phyloP scores from a whole-genome alignment of 192 early-diverging fungal genomes.

The Backusella macrospora region DNA sequence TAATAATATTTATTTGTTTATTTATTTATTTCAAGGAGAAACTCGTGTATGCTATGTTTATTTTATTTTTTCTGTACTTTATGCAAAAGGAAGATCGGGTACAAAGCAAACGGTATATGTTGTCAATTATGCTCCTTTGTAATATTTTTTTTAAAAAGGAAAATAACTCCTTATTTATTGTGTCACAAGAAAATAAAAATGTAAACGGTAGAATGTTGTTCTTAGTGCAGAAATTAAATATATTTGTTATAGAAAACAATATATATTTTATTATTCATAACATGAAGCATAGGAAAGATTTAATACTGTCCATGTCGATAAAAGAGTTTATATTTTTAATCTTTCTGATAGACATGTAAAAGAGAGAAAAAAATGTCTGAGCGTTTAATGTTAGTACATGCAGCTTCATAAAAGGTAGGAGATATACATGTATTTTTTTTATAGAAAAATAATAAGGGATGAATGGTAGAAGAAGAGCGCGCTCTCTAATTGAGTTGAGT shows the following conservation, averaged over 20 bases:
- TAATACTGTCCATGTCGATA: not conserved
- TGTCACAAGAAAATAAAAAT: not conserved
- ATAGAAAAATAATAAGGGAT: not conserved
- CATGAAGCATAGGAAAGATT: not conserved
- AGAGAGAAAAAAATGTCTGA: not conserved
- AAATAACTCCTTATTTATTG: not conserved
- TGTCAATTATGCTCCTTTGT: slow-evolving; percentile 9
- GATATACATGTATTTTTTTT: not conserved
- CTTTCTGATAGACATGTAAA: not conserved
- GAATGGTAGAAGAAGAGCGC: not conserved
- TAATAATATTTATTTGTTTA: too few species aligned
- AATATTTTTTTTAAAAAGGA: not conserved
- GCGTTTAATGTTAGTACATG: not conserved
- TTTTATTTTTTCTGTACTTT: slow-evolving; percentile 4
- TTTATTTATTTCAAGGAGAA: not conserved
- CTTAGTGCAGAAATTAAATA: slow-evolving; percentile 1
- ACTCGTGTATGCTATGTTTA: not conserved
- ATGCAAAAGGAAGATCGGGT: slow-evolving; percentile 10
- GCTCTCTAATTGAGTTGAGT: not conserved
- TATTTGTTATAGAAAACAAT: not conserved
- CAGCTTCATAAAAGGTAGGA: not conserved
- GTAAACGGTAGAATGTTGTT: not conserved
- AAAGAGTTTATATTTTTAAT: not conserved
- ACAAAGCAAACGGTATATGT: not conserved
- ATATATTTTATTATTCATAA: not conserved